Evolutionary conservation across 129 eudicot genomes (phyloP).

Genomic region (Rutidosis leptorrhynchoides): DNA sequence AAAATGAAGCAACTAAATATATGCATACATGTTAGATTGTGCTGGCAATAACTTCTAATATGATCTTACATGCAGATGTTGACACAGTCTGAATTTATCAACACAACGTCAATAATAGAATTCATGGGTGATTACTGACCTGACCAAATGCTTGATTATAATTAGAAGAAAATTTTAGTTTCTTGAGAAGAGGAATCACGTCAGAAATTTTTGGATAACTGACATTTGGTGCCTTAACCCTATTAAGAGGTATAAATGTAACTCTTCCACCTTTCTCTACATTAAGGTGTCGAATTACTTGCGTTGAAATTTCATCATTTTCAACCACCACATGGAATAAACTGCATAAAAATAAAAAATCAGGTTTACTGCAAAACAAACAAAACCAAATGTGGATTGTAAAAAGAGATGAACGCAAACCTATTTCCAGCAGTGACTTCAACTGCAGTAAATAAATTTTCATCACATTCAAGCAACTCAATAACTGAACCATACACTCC

Average conservation of each 20-base stretch:
- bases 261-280: slow-evolving; percentile 90
- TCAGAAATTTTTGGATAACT: slow-evolving; percentile 73
- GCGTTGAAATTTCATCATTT: slow-evolving; percentile 81
- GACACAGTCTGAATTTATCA: background rate
- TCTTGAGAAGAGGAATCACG: slow-evolving; percentile 82
- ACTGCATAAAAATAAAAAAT: slow-evolving; percentile 45
- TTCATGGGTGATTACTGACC: slow-evolving; percentile 42
- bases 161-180: slow-evolving; percentile 48
- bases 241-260: slow-evolving; percentile 93
- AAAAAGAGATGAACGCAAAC: slow-evolving; percentile 34
- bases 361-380: slow-evolving; percentile 5
- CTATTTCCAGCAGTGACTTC: slow-evolving; percentile 99
- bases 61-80: background rate
- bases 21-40: background rate
- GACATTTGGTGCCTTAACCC: slow-evolving; percentile 80
- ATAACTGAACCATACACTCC: slow-evolving; percentile 89
- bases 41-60: slow-evolving; percentile 1
- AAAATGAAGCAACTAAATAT: slow-evolving; percentile 6
- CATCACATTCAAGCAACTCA: slow-evolving; percentile 93
- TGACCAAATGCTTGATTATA: slow-evolving; percentile 71
- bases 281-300: slow-evolving; percentile 82
- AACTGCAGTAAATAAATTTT: slow-evolving; percentile 91
- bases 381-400: background rate
- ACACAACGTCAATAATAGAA: slow-evolving; percentile 5
- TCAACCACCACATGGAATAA: slow-evolving; percentile 96